Evolutionary conservation across 1,284 basidiomycete species (phyloP).

Genomic region (Malassezia obtusa): DNA sequence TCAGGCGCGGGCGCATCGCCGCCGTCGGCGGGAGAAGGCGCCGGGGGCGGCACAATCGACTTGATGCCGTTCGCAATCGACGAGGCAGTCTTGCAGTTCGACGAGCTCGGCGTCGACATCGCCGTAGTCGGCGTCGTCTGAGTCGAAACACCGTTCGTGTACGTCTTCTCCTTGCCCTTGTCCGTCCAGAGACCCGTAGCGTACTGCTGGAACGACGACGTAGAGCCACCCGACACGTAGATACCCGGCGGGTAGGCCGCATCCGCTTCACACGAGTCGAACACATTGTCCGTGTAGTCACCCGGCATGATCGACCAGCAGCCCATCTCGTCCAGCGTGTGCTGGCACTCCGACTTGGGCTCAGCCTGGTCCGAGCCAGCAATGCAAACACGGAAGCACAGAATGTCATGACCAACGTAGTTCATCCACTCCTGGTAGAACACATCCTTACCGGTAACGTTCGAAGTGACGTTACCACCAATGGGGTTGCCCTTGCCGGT

Average conservation of each 20-base stretch:
- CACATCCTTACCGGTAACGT: slow-evolving; percentile 52
- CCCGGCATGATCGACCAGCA: slow-evolving; percentile 50
- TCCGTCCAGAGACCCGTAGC: slow-evolving; percentile 29
- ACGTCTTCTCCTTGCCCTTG: slow-evolving; percentile 25
- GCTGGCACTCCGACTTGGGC: slow-evolving; percentile 39
- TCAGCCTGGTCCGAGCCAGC: slow-evolving; percentile 32
- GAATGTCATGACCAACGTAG: slow-evolving; percentile 38
- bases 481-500: slow-evolving; percentile 52
- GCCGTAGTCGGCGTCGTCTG: slow-evolving; percentile 35
- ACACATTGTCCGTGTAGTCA: slow-evolving; percentile 34
- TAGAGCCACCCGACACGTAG: slow-evolving; percentile 31
- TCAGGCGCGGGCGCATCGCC: too few species aligned
- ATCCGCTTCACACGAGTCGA: slow-evolving; percentile 46
- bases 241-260: slow-evolving; percentile 47
- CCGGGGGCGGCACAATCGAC: slow-evolving; percentile 24
- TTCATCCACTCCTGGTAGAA: slow-evolving; percentile 54
- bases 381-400: slow-evolving; percentile 47
- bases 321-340: slow-evolving; percentile 46
- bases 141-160: slow-evolving; percentile 38
- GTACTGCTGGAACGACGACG: slow-evolving; percentile 44
- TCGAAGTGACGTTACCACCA: slow-evolving; percentile 54
- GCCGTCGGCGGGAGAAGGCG: too few species aligned
- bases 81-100: slow-evolving; percentile 30
- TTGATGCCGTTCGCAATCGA: slow-evolving; percentile 42
- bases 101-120: slow-evolving; percentile 40